Evolutionary conservation across 768 basidiomycete species (phyloP), one percentile per base, ranked within the genome.

Genomic region (Boletus rubropictus): DNA sequence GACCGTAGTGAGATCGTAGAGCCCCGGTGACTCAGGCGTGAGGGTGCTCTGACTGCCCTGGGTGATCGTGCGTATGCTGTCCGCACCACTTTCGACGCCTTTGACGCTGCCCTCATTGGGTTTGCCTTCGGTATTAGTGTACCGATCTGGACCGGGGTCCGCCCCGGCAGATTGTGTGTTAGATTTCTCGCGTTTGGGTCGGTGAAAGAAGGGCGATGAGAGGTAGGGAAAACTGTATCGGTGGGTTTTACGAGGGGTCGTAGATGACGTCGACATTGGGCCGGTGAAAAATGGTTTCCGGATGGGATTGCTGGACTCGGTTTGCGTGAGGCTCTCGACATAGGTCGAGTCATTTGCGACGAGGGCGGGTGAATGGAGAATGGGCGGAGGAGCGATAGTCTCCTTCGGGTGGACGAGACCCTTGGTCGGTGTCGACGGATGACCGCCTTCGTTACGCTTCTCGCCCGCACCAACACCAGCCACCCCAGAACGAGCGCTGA

Each of bases 181-280:
- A 6, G 55, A 37, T 28, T 57, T 64, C 20, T 48, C 52, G 28
- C 49, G 64, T n/a, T 46, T 64, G 25, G 44, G 29, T 15, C 50
- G 52, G 5, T 44, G 38, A 28, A 66, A 55, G n/a, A 52, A 21
- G 21, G 60, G 18, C 0, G 62, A 27, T 2, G 62, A 18, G 4
- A 66, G 33, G 6, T 64, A 58, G 7, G 56, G 59, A 49, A 64
- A 65, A 3, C 57, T 65, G 27, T 42, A 55, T 38, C 65, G 41
- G 15, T 50, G 59, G 18, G 40, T 3, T 46, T 43, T 56, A 11
- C 46, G 61, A 42, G 44, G 42, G 6, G 49, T 29, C 2, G 43
- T 11, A 1, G 39, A 33, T 15, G 45, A 3, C 5, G 27, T 2
- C 3, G 34, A 24, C 7, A 21, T 15, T 29, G 37, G n/a, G 3